Conservation (phyloP, 768 basidiomycete genomes). For the Boletales sp. region DNA sequence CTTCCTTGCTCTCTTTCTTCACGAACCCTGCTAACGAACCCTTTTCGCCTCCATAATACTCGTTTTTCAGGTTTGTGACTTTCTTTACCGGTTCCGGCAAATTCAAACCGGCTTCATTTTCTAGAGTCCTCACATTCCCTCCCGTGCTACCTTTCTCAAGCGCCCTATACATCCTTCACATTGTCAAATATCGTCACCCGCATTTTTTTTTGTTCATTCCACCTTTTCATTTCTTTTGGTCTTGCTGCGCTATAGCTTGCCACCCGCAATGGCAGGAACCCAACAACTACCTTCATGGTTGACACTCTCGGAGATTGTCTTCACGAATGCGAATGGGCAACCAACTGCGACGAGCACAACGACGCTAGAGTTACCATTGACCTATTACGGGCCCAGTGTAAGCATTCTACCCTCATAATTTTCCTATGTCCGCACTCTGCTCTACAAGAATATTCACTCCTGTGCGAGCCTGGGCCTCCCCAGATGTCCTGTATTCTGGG, state of each 20-base stretch:
- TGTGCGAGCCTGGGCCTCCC: no score
- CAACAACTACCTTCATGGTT: constrained; percentile 76
- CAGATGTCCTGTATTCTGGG: neutral
- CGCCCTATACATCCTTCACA: neutral
- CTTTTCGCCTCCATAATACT: constrained; percentile 6
- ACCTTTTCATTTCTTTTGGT: constrained; percentile 8
- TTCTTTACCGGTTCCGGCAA: neutral
- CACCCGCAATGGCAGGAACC: constrained; percentile 36
- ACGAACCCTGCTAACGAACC: constrained; percentile 16
- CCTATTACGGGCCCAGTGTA: constrained; percentile 81
- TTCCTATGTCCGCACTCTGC: neutral
- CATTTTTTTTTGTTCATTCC: constrained; percentile 2
- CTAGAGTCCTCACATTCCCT: constrained; percentile 27
- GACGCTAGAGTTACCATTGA: constrained; percentile 63
- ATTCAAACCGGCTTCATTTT: neutral
- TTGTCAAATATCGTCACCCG: constrained; percentile 3
- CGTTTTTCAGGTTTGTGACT: constrained; percentile 12
- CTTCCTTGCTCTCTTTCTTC: constrained; percentile 4
- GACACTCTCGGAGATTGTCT: constrained; percentile 47
- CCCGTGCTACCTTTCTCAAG: constrained; percentile 7
- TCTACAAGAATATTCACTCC: no score
- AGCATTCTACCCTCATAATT: constrained; percentile 31
- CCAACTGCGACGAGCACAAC: constrained; percentile 57
- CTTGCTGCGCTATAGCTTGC: constrained; percentile 2
- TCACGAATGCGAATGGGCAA: constrained; percentile 51